phyloP scores from a whole-genome alignment of 139 green algal species.

The Auxenochlorella pyrenoidosa region DNA sequence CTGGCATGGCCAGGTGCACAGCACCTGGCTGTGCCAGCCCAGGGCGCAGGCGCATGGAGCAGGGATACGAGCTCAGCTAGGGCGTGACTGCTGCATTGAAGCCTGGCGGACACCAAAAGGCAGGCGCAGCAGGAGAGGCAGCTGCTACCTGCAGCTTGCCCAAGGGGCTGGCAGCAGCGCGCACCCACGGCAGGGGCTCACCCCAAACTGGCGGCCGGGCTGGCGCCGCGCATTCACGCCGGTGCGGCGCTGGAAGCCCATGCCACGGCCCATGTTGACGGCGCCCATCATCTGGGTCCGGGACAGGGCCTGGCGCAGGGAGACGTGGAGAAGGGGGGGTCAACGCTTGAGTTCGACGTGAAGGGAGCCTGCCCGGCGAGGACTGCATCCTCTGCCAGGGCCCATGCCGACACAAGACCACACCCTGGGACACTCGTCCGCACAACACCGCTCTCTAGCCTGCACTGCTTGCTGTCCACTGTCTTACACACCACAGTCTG shows the following conservation, averaged over 20 bases:
- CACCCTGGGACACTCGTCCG: too few species aligned
- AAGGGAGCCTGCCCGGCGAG: too few species aligned
- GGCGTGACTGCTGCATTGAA: too few species aligned
- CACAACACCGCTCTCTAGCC: too few species aligned
- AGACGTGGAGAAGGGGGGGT: too few species aligned
- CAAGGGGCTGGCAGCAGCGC: too few species aligned
- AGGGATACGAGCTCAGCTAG: not conserved
- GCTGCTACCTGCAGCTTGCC: not conserved
- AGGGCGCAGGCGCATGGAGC: too few species aligned
- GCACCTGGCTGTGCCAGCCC: not conserved
- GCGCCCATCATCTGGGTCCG: conserved; percentile 27
- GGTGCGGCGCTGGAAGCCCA: conserved; percentile 17
- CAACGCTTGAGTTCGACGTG: not conserved
- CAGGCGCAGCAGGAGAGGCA: too few species aligned
- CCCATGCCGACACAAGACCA: too few species aligned
- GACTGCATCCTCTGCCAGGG: too few species aligned
- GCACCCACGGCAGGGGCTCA: not conserved
- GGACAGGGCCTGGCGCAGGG: not conserved
- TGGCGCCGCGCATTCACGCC: not conserved
- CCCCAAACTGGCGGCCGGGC: conserved; percentile 10
- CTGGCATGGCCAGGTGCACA: not conserved
- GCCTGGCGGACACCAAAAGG: too few species aligned
- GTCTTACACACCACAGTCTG: not conserved
- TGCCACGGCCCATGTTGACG: conserved; percentile 18
- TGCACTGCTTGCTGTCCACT: not conserved